phyloP scores from a whole-genome alignment of 305 asterid species.

The Fraxinus velutina region DNA sequence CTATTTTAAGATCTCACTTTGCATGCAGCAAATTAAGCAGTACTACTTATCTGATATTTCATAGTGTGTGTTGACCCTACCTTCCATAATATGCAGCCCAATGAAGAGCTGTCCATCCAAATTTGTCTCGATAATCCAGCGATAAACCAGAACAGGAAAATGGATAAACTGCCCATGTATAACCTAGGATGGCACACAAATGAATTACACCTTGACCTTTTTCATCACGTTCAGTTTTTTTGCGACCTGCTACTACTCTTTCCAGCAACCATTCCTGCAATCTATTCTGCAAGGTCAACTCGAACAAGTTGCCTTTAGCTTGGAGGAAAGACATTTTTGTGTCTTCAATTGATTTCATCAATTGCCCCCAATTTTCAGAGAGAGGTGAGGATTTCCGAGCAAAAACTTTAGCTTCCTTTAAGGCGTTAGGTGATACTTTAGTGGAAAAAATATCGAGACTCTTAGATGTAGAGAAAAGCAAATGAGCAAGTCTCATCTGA shows the following conservation, averaged over 20 bases:
- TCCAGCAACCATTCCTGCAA: conserved; percentile 83
- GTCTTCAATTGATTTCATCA: conserved; percentile 53
- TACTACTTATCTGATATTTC: not conserved
- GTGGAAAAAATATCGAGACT: conserved; percentile 48
- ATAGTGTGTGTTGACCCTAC: conserved; percentile 30
- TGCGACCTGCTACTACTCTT: conserved; percentile 60
- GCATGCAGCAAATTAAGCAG: not conserved
- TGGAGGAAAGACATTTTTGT: conserved; percentile 46
- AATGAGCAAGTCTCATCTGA: conserved; percentile 75
- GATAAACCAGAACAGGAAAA: conserved; percentile 79
- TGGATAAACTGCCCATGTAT: conserved; percentile 80
- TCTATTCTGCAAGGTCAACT: conserved; percentile 66
- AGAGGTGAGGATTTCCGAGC: conserved; percentile 50
- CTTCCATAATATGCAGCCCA: conserved; percentile 97
- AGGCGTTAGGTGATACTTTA: conserved; percentile 48
- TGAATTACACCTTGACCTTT: conserved; percentile 94
- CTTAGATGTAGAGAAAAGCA: conserved; percentile 76
- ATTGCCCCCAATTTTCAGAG: conserved; percentile 46
- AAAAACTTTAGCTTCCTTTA: conserved; percentile 70
- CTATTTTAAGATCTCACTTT: not conserved
- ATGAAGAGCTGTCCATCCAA: conserved; percentile 96
- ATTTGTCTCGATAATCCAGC: conserved; percentile 84
- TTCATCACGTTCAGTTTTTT: conserved; percentile 66
- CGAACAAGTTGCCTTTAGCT: conserved; percentile 75
- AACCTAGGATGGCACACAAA: conserved; percentile 88